phyloP scores from a whole-genome alignment of 495 filamentous ascomycete genomes.

The Penicillium pulvis region DNA sequence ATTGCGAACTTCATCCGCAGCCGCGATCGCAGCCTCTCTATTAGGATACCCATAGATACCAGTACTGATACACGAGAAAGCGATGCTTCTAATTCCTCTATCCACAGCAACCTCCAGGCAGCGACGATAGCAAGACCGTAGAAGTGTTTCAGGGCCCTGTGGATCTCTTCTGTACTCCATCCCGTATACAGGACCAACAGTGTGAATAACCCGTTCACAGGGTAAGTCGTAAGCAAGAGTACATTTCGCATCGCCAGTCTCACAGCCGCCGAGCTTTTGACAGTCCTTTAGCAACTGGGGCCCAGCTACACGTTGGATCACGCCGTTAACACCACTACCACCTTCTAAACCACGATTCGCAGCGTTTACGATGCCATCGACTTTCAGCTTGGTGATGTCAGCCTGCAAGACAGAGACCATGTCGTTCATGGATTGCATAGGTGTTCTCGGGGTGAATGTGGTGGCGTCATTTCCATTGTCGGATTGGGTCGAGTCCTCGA shows the following conservation, averaged over 20 bases:
- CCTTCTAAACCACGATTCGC: slow-evolving; percentile 79
- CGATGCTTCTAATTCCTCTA: slow-evolving; percentile 67
- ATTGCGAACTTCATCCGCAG: slow-evolving; percentile 65
- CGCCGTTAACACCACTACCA: slow-evolving; percentile 86
- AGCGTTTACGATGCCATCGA: slow-evolving; percentile 91
- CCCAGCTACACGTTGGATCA: slow-evolving; percentile 86
- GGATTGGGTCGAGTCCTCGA: not conserved
- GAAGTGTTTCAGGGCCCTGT: slow-evolving; percentile 46
- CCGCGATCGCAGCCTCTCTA: slow-evolving; percentile 65
- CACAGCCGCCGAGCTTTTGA: slow-evolving; percentile 64
- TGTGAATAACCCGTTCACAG: slow-evolving; percentile 78
- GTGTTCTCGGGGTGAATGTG: slow-evolving; percentile 36
- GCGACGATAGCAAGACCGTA: slow-evolving; percentile 73
- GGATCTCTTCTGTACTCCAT: slow-evolving; percentile 27
- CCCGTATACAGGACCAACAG: slow-evolving; percentile 85
- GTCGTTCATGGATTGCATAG: slow-evolving; percentile 60
- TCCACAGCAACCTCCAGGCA: slow-evolving; percentile 72
- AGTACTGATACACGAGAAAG: slow-evolving; percentile 82
- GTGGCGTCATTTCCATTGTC: slow-evolving; percentile 9
- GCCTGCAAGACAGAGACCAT: slow-evolving; percentile 68
- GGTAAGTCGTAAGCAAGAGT: slow-evolving; percentile 77
- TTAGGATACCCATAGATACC: slow-evolving; percentile 90
- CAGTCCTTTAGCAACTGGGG: slow-evolving; percentile 70
- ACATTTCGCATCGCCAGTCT: slow-evolving; percentile 81
- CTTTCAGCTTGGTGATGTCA: slow-evolving; percentile 81